Base-by-base conservation (phyloP, 2,329 filamentous ascomycete species). In the Pyrenochaeta sp. region DNA sequence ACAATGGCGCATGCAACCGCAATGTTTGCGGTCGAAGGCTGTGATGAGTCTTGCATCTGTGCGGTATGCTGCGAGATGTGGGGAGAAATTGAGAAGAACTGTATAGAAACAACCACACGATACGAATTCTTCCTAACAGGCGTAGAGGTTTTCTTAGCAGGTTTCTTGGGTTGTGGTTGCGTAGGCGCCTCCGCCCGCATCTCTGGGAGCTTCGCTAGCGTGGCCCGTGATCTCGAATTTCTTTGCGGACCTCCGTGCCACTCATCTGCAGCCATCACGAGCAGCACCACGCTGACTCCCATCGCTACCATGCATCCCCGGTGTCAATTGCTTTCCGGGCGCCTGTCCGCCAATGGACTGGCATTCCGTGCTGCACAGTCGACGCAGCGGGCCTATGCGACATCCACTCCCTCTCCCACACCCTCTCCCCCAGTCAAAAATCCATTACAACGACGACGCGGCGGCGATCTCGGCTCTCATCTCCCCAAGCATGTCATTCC, bases 1-100 rank as follows among this genome's bases (percentile, higher is more conserved):
- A 94, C 79, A 58, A 96, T 84, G 60, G 88, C 87, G 15, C 91
- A 92, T 49, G 88, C 86, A 58, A 94, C 78, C 40, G 92, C 81
- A 52, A 92, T 81, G 56, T 85, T 84, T 12, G 79, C 77, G 11
- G 81, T 82, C 3, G 83, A 84, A 2, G 85, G 82, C 12, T 82
- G 77, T 20, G 77, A 51, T 30, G 72, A 74, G 30, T 82, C 71
- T 46, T 67, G 64, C 68, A 73, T 71, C 17, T 20, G 17, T 10
- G 17, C 11, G 36, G 11, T 58, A 37, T 30, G 29, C 37, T 40
- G 39, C 37, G 11, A 14, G 32, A n/a, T 3, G 21, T 17, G n/a
- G 20, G 29, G 20, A 29, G 15, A 23, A 18, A 12, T n/a, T 23
- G 4, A 23, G 20, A 10, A 6, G 12, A 5, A 23, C 35, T 21